Base-by-base conservation (phyloP, 768 basidiomycete species). In the Auriculariales sp. region DNA sequence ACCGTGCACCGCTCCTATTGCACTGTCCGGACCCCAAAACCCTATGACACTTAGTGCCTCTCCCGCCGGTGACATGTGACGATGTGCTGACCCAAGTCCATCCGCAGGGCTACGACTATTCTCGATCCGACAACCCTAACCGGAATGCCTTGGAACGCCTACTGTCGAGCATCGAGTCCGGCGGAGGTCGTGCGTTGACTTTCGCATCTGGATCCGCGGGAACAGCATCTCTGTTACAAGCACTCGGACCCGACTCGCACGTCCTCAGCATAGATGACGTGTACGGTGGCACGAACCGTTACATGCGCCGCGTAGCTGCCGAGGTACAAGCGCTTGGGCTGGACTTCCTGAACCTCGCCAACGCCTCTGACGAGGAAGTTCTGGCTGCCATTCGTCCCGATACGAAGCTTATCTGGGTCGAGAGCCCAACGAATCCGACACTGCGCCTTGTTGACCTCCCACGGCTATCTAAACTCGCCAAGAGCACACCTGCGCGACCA, bases 371-470 rank as follows among this genome's bases (percentile, higher is more conserved):
- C 36, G 73, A 80, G 1, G 64, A 75, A 7, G 69, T 95, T 28
- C 53, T 77, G n/a, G 68, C 68, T 2, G 74, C 87, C 0, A 72
- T 97, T 50, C 69, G 69, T 25, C 70, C 73, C 1, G 86, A 94
- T 55, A 95, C 93, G 3, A 89, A 85, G 74, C 70, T 95, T 9
- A 75, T 99, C 49, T 97, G 92, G 91, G 79, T 95, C 55, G 94
- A 99, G 65, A 73, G 87, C 0, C 94, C 92, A 0, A 98, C 94
- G 3, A 98, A 97, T 68, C 94, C 94, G 0, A 89, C 89, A 1
- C 79, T 98, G 9, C 79, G 86, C 15, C 67, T 97, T 31, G 79
- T 93, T 32, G 84, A 90, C 58, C 81, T 98, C 60, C 64, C 71
- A 1, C 75, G 78, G 49, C 76, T 98, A 55, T 72, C 78, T 0